phyloP scores from a whole-genome alignment of 345 rosid genomes.

The Rubroshorea leprosula region DNA sequence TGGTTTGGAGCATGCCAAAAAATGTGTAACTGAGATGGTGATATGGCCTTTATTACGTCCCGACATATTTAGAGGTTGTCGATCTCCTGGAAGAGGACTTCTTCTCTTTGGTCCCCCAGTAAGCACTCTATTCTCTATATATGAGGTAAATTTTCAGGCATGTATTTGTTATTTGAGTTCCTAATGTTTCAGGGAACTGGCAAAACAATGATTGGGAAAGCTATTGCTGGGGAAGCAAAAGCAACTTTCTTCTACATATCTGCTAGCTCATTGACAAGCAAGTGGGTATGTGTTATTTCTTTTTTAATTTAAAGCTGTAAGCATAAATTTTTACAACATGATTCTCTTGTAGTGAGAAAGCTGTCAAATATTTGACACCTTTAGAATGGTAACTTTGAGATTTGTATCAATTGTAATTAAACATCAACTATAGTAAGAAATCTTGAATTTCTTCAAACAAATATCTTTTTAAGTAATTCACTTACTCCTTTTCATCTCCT shows the following conservation, averaged over 20 bases:
- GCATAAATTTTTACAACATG: conserved; percentile 2
- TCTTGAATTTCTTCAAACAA: background rate
- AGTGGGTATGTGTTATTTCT: conserved; percentile 59
- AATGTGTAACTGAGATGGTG: conserved; percentile 98
- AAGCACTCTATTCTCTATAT: conserved; percentile 26
- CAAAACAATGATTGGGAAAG: conserved; percentile 98
- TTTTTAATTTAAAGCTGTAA: background rate
- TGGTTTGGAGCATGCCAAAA: conserved; percentile 98
- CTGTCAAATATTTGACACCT: conserved; percentile 1
- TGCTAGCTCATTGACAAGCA: conserved; percentile 98
- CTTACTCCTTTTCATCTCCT: background rate
- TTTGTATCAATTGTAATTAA: background rate
- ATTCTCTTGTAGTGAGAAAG: background rate
- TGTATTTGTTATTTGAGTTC: conserved; percentile 15
- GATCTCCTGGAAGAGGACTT: conserved; percentile 98
- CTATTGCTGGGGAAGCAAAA: conserved; percentile 99
- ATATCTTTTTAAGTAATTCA: background rate
- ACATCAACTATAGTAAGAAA: background rate
- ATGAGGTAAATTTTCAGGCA: conserved; percentile 8
- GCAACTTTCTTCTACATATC: conserved; percentile 98
- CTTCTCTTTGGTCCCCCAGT: conserved; percentile 99
- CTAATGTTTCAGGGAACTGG: conserved; percentile 73
- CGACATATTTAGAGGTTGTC: conserved; percentile 92
- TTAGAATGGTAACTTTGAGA: conserved; percentile 1
- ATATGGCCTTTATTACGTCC: conserved; percentile 97